Percentiles rank a stretch among this genome's conserved stretches.
Evolutionary conservation across 2,329 filamentous ascomycete species (phyloP).

Genomic region (Claviceps quebecensis): DNA sequence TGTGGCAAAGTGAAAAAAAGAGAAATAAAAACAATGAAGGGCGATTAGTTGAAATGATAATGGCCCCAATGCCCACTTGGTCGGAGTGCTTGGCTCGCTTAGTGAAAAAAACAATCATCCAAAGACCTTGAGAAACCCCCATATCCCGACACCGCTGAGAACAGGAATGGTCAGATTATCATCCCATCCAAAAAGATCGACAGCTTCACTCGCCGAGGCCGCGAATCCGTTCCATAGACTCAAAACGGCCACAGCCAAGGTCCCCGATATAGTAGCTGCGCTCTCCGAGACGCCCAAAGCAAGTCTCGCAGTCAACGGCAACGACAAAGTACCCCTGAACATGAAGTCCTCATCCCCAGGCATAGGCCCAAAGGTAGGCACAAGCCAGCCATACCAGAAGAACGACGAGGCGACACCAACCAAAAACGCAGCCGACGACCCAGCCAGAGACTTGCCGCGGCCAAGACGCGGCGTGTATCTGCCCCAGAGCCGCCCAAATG

Average conservation of each 20-base stretch:
- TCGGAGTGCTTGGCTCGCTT: neutral
- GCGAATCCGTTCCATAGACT: slow-evolving; percentile 79
- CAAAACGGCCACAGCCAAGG: slow-evolving; percentile 63
- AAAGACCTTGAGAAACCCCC: slow-evolving; percentile 83
- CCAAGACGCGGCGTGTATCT: slow-evolving; percentile 77
- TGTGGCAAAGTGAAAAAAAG: neutral
- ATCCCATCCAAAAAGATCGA: slow-evolving; percentile 88
- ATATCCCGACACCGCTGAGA: slow-evolving; percentile 75
- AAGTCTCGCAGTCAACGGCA: slow-evolving; percentile 47
- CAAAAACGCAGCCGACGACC: slow-evolving; percentile 68
- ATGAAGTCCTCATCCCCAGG: slow-evolving; percentile 58
- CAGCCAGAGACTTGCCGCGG: slow-evolving; percentile 80
- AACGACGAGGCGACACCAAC: slow-evolving; percentile 72
- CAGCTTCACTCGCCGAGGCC: slow-evolving; percentile 75
- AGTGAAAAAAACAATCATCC: slow-evolving; percentile 27
- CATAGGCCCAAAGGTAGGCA: slow-evolving; percentile 52
- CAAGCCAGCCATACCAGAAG: slow-evolving; percentile 80
- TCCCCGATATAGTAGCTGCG: slow-evolving; percentile 52
- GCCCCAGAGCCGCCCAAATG: slow-evolving; percentile 81
- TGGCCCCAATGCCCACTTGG: neutral
- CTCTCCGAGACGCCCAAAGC: slow-evolving; percentile 45
- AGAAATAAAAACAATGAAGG: neutral
- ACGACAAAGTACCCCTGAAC: slow-evolving; percentile 62
- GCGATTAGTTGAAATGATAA: neutral
- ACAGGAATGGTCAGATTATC: slow-evolving; percentile 96